Base-by-base conservation (phyloP, 2,329 filamentous ascomycete species). In the Alternaria gaisen region DNA sequence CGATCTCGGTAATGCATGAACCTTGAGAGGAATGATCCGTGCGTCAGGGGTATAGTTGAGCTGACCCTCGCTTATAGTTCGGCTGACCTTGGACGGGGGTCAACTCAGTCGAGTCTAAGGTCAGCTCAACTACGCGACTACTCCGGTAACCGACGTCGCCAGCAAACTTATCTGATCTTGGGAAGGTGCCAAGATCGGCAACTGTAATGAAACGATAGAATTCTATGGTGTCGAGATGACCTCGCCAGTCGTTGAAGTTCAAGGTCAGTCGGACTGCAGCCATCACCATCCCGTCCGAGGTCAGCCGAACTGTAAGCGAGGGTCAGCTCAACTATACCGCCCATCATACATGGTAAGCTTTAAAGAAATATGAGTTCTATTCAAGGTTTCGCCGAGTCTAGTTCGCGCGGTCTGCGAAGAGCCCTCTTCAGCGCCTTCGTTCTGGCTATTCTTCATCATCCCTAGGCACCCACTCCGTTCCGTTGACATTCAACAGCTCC, bases 401-500 rank as follows among this genome's bases (percentile, higher is more conserved):
- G 24, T 26, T 26, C 24, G 24, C 24, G 28, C 12, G 32, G 26
- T 34, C 28, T 34, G 44, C 28, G 11, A 14, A 2, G 26, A 34
- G 44, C 44, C 28, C 14, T 34, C 44, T 47, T 38, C 34, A 38
- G 32, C 47, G 30, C 32, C 22, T 36, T 22, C 30, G 18, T n/a
- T 28, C 30, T 8, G 48, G 10, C 40, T 53, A n/a, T 10, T 51
- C 44, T 7, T 51, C 44, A 10, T 30, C 26, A 18, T 56, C 48
- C 22, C 43, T 42, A 18, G 55, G 55, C 22, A 70, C 61, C 66
- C 68, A 69, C 3, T 38, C 56, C 34, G 42, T 66, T 12, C 65
- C 63, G 5, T 54, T 56, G 24, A 56, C 60, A 47, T 63, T 64
- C 56, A 72, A 40, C 60, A 66, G 63, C 56, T 62, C 62, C 12